Percentiles rank a stretch among this genome's conserved stretches.
These are phyloP conservation scores for Xylariaceae sp. DNA, from an alignment of 2,329 filamentous ascomycete species.

Conservation along the genomic window DNA sequence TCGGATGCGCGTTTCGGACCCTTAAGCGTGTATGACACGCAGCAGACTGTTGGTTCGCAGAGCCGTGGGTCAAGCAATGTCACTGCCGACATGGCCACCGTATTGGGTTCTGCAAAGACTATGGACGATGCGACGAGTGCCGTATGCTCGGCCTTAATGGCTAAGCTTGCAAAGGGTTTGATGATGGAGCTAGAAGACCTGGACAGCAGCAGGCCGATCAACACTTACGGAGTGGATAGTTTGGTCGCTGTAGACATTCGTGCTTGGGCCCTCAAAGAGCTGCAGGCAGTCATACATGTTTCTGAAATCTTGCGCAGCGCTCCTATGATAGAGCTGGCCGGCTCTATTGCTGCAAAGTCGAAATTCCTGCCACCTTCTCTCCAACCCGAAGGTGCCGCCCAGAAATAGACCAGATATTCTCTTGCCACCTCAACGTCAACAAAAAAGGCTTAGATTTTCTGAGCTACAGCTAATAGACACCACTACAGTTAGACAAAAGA, in stretches of 20 bases:
- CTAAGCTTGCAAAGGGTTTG: slow-evolving; percentile 34
- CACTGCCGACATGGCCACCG: slow-evolving; percentile 25
- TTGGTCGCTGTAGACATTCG: slow-evolving; percentile 35
- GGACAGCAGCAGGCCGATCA: slow-evolving; percentile 31
- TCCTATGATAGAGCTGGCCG: slow-evolving; percentile 32
- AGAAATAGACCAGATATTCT: neutral
- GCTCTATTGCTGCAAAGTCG: slow-evolving; percentile 32
- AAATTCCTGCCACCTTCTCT: slow-evolving; percentile 31
- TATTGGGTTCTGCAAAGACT: slow-evolving; percentile 26
- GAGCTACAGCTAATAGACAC: too few species aligned
- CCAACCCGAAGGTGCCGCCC: slow-evolving; percentile 6
- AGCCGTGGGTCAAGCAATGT: slow-evolving; percentile 17
- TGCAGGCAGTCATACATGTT: slow-evolving; percentile 32
- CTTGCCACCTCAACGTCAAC: neutral
- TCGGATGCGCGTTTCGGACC: slow-evolving; percentile 34
- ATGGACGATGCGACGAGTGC: slow-evolving; percentile 24
- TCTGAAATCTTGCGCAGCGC: slow-evolving; percentile 32
- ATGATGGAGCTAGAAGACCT: slow-evolving; percentile 38
- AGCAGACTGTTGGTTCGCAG: slow-evolving; percentile 13
- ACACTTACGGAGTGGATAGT: slow-evolving; percentile 34
- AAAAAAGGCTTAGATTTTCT: neutral
- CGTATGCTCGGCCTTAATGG: slow-evolving; percentile 33
- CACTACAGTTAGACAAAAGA: too few species aligned
- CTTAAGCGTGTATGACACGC: slow-evolving; percentile 29
- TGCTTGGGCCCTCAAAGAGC: slow-evolving; percentile 33